phyloP scores from a whole-genome alignment of 192 early-diverging fungal species.

The Coemansia sp. region DNA sequence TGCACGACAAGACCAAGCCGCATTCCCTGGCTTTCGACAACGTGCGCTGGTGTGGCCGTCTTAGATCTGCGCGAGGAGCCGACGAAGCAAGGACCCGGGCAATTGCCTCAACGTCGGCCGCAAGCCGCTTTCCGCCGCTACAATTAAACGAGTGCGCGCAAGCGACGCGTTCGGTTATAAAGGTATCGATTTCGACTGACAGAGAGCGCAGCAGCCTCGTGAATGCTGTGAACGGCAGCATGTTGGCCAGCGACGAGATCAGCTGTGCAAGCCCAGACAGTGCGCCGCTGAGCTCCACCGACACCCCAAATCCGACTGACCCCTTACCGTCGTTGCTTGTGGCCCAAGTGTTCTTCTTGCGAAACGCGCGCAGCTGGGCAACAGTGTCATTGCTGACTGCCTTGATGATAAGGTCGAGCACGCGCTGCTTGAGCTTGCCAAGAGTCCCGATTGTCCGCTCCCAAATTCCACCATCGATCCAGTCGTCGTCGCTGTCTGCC shows the following conservation, averaged over 20 bases:
- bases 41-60: neutral
- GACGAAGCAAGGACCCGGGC: constrained; percentile 20
- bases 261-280: constrained; percentile 31
- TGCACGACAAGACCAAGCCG: constrained; percentile 22
- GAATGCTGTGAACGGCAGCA: constrained; percentile 29
- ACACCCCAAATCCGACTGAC: constrained; percentile 3
- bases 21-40: constrained; percentile 29
- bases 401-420: constrained; percentile 31
- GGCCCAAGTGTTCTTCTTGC: constrained; percentile 41
- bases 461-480: constrained; percentile 51
- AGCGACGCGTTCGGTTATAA: constrained; percentile 41
- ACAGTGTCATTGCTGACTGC: constrained; percentile 40
- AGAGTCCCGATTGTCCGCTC: constrained; percentile 37
- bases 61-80: neutral
- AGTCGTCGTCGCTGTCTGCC: constrained; percentile 14
- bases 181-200: constrained; percentile 34
- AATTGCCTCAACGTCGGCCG: constrained; percentile 28
- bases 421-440: constrained; percentile 29
- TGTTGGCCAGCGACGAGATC: constrained; percentile 10
- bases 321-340: neutral
- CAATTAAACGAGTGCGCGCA: constrained; percentile 33
- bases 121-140: constrained; percentile 32
- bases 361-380: constrained; percentile 40
- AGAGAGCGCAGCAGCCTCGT: constrained; percentile 25
- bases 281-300: constrained; percentile 23